Conservation (phyloP, 305 asterid species). For the Fraxinus baroniana region DNA sequence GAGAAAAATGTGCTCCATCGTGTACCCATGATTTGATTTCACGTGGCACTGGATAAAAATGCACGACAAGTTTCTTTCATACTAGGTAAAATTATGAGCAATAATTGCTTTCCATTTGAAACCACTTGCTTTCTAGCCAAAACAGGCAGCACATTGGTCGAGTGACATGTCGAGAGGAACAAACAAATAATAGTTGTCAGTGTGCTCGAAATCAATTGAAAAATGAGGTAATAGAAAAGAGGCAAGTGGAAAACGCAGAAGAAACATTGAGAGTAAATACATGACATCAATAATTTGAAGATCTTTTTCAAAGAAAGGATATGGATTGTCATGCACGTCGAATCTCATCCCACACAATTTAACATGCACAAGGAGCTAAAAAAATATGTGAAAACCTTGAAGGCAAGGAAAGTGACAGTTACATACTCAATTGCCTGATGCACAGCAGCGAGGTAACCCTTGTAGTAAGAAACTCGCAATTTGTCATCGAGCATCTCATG, state of each 20-base stretch:
- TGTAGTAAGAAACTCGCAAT: constrained; percentile 46
- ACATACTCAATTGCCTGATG: constrained; percentile 53
- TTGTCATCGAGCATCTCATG: constrained; percentile 54
- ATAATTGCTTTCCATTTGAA: background rate
- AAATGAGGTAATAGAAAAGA: background rate
- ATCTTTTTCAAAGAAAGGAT: background rate
- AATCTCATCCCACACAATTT: background rate
- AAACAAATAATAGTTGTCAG: background rate
- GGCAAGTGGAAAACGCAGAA: background rate
- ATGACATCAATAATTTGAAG: background rate
- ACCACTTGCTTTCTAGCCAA: background rate
- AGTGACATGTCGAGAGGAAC: background rate
- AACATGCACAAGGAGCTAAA: background rate
- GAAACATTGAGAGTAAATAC: background rate
- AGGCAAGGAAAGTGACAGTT: background rate
- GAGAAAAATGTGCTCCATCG: background rate
- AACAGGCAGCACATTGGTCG: background rate
- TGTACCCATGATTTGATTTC: background rate
- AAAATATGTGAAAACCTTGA: background rate
- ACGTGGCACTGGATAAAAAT: background rate
- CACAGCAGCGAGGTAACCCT: constrained; percentile 52
- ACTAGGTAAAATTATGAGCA: background rate
- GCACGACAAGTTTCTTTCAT: background rate
- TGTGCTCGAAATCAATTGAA: background rate
- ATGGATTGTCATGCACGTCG: background rate